Percentiles rank a stretch among this genome's conserved stretches.
phyloP scores from a whole-genome alignment of 768 basidiomycete species.

The Trametes coccinea region DNA sequence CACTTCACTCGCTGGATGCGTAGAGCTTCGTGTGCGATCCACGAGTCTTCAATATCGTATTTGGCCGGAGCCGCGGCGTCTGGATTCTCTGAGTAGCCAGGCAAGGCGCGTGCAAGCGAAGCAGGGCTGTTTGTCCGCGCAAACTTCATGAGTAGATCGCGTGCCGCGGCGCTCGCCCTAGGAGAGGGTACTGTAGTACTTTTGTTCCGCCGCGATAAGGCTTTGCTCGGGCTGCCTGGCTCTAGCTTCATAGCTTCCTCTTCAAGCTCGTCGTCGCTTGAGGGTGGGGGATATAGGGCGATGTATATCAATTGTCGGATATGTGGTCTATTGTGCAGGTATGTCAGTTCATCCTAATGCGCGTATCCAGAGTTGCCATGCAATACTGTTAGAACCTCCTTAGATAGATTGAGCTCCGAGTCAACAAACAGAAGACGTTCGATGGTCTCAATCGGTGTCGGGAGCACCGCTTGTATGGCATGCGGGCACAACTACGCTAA shows the following conservation, averaged over 20 bases:
- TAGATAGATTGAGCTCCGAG: too few relatives aligned
- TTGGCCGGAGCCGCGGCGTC: constrained; percentile 25
- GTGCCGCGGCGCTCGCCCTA: constrained; percentile 51
- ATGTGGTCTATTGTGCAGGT: constrained; percentile 46
- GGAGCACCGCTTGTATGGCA: too few relatives aligned
- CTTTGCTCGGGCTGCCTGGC: constrained; percentile 37
- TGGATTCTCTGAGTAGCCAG: constrained; percentile 39
- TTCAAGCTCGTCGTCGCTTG: constrained; percentile 26
- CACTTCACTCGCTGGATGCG: constrained; percentile 54
- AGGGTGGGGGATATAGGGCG: constrained; percentile 56
- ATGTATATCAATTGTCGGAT: constrained; percentile 71
- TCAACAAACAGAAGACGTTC: too few relatives aligned
- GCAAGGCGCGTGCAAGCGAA: constrained; percentile 55
- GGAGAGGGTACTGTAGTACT: constrained; percentile 45
- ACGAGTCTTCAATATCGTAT: constrained; percentile 51
- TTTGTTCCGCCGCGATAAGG: constrained; percentile 37
- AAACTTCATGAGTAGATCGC: constrained; percentile 55
- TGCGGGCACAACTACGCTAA: too few relatives aligned
- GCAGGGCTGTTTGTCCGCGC: constrained; percentile 56
- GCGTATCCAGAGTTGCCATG: too few relatives aligned
- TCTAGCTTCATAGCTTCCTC: constrained; percentile 24
- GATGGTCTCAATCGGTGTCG: too few relatives aligned
- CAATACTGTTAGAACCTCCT: too few relatives aligned
- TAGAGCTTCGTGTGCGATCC: constrained; percentile 53
- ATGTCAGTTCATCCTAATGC: too few relatives aligned